Evolutionary conservation across 192 early-diverging fungal genomes (phyloP).

Genomic region (Coemansia sp.): DNA sequence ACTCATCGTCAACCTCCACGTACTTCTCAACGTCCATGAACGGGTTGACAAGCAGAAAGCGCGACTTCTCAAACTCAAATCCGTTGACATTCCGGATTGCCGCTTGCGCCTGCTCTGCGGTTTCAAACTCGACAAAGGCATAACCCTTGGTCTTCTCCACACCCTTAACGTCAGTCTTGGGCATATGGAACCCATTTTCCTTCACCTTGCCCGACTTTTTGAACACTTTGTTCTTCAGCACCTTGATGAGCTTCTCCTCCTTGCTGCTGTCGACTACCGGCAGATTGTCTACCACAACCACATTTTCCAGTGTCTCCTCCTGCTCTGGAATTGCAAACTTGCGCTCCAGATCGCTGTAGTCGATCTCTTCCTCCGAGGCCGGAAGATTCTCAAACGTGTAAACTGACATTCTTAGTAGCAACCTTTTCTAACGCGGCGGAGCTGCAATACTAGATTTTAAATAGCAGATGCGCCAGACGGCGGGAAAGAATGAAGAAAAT

Average conservation of each 20-base stretch:
- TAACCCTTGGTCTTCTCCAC: conserved; percentile 82
- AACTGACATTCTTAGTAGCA: conserved; percentile 30
- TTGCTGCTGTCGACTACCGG: conserved; percentile 86
- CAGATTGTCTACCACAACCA: conserved; percentile 91
- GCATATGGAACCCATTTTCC: conserved; percentile 85
- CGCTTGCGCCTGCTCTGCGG: conserved; percentile 73
- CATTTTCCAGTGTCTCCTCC: conserved; percentile 73
- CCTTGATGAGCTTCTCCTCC: conserved; percentile 76
- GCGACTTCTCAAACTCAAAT: conserved; percentile 76
- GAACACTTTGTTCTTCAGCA: conserved; percentile 74
- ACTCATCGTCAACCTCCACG: conserved; percentile 69
- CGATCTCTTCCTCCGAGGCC: conserved; percentile 73
- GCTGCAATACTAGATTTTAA: background rate
- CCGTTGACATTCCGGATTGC: conserved; percentile 78
- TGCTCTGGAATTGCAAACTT: conserved; percentile 69
- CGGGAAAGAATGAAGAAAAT: conserved; percentile 7
- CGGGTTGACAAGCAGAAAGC: conserved; percentile 78
- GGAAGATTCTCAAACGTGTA: conserved; percentile 67
- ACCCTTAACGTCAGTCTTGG: conserved; percentile 68
- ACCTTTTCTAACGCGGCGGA: background rate
- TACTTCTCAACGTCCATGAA: conserved; percentile 93
- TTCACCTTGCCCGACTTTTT: conserved; percentile 74
- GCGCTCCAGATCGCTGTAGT: conserved; percentile 87
- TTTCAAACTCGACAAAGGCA: conserved; percentile 93
- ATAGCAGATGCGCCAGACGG: background rate